A percentile compares a stretch with the other conserved stretches of the same genome.
Conservation (phyloP, 805 yeast species). For the Saturnispora besseyi region DNA sequence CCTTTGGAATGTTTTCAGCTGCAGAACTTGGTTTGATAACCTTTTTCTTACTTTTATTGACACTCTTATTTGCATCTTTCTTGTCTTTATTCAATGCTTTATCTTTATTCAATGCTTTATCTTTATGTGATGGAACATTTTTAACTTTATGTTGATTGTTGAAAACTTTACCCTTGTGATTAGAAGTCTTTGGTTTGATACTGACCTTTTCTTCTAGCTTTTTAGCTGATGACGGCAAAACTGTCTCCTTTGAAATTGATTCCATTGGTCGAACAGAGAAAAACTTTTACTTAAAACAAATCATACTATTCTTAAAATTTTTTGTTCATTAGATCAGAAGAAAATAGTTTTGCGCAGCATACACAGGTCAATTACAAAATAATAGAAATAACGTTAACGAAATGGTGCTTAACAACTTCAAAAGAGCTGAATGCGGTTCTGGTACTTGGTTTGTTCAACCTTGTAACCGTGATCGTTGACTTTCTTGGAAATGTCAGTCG, state of each 20-base stretch:
- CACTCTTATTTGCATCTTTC: neutral
- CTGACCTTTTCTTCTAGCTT: neutral
- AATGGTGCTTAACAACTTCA: neutral
- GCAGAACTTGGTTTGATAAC: neutral
- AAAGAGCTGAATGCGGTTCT: slow-evolving; percentile 7
- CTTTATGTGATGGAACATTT: neutral
- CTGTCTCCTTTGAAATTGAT: neutral
- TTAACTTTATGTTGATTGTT: neutral
- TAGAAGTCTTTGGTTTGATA: neutral
- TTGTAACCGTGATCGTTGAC: slow-evolving; percentile 17
- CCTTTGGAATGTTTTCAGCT: neutral
- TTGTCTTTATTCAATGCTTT: neutral
- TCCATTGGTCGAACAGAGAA: neutral
- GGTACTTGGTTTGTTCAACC: slow-evolving; percentile 15
- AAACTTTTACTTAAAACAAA: no score
- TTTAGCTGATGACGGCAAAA: neutral
- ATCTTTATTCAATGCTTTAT: neutral
- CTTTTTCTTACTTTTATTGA: neutral
- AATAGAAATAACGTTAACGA: no score
- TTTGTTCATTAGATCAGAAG: neutral
- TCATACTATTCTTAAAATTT: neutral
- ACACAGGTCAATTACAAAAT: no score
- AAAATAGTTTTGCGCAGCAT: no score
- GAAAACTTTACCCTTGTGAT: neutral
- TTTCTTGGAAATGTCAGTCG: slow-evolving; percentile 10